Base-by-base conservation (phyloP, 495 filamentous ascomycete species). In the Xylaria flabelliformis region DNA sequence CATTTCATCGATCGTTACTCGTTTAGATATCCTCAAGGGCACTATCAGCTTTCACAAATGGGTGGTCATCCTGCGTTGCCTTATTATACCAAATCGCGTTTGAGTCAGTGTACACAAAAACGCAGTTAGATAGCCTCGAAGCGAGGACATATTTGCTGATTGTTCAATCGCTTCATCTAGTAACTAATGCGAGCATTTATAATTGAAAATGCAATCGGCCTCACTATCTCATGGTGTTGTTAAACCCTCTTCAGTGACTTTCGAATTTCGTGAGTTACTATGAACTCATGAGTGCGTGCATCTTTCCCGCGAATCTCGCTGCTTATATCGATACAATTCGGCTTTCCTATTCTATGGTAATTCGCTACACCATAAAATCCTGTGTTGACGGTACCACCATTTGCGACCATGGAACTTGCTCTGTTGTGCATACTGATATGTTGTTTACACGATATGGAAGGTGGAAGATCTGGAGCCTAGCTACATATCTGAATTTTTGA, bases 71-170 rank as follows among this genome's bases (percentile, higher is more conserved):
- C 19, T 56, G 50, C 64, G 65, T 67, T 56, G 21, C 26, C 48
- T 15, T 44, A 53, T 67, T 67, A 67, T 67, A 67, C 56, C 55
- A 70, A 68, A 29, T 67, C 59, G 51, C 44, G 36, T 56, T 39
- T 36, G 4, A 44, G 53, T 70, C 70, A 59, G 39, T 79, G 73
- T 76, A 79, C 71, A 78, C 73, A 75, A 72, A 67, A 72, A 69
- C n/a, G 73, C 71, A 76, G 77, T 75, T 78, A 75, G 76, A 76
- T 50, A 72, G 75, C 76, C 76, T 72, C 78, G 70, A 76, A 74
- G 76, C 76, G 76, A 69, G 70, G 69, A 59, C 53, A 36, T 70
- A 42, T 39, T 50, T 36, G 69, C 71, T 58, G n/a, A 63, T 26
- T 29, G 15, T 41, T 51, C 68, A 46, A 64, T 71, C 69, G 59